Conservation (phyloP, 805 yeast genomes). For the Pichia cabralensis region DNA sequence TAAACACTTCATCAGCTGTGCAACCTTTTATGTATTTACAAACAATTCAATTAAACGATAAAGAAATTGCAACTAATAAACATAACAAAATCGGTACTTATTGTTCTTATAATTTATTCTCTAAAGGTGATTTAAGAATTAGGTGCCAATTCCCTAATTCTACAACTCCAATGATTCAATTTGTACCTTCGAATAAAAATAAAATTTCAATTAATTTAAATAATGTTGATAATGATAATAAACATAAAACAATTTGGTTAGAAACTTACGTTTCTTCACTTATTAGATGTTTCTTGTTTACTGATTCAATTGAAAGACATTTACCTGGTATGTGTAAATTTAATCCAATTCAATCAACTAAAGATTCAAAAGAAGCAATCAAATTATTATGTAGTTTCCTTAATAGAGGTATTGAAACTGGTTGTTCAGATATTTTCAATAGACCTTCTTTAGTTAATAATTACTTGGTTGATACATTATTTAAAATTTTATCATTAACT, state of each 20-base stretch:
- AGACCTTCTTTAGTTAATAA: conserved; percentile 35
- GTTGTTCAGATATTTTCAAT: conserved; percentile 28
- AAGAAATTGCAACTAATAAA: conserved; percentile 17
- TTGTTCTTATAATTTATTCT: conserved; percentile 67
- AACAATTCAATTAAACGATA: conserved; percentile 31
- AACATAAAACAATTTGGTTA: conserved; percentile 45
- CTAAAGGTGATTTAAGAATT: conserved; percentile 65
- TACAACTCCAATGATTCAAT: conserved; percentile 28
- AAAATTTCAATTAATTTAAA: conserved; percentile 11
- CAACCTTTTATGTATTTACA: conserved; percentile 48
- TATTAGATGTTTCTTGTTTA: conserved; percentile 43
- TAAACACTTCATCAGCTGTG: conserved; percentile 42
- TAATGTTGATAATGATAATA: conserved; percentile 37
- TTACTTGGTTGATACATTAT: conserved; percentile 41
- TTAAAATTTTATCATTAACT: conserved; percentile 31
- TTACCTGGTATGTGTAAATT: conserved; percentile 49
- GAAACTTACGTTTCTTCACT: conserved; percentile 51
- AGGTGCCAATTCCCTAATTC: conserved; percentile 45
- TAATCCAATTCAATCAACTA: conserved; percentile 30
- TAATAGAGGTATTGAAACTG: conserved; percentile 38
- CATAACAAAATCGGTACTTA: conserved; percentile 37
- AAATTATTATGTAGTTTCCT: conserved; percentile 32
- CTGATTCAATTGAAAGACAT: conserved; percentile 45
- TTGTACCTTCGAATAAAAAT: conserved; percentile 39
- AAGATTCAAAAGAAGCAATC: conserved; percentile 29